Conservation (phyloP, 1,284 basidiomycete genomes). For the Ustilago esculenta region DNA sequence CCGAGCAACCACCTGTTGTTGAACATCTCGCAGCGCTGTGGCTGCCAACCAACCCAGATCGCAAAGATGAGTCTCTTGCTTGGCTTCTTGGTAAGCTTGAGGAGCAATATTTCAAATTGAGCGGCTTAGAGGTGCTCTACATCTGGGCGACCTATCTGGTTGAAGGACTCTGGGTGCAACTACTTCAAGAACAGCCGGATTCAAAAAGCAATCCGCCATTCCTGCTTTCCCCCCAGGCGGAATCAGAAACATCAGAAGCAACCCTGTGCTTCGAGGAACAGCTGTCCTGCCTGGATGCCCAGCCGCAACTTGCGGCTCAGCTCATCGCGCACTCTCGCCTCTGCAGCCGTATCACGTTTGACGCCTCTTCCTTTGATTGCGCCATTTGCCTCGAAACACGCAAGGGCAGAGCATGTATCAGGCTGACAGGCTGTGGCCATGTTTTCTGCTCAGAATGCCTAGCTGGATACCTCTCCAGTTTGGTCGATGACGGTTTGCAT, state of each 20-base stretch:
- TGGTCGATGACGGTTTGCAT: constrained; percentile 46
- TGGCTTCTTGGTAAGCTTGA: constrained; percentile 31
- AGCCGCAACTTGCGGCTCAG: constrained; percentile 25
- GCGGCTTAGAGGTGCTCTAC: constrained; percentile 41
- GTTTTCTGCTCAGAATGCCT: constrained; percentile 52
- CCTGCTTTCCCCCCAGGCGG: background rate
- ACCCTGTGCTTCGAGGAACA: constrained; percentile 24
- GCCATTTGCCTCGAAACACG: constrained; percentile 50
- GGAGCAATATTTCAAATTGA: constrained; percentile 26
- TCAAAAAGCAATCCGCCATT: constrained; percentile 4
- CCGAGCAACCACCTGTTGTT: constrained; percentile 18
- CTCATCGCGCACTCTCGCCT: constrained; percentile 31
- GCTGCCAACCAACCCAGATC: constrained; percentile 2
- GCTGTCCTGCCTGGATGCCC: constrained; percentile 3
- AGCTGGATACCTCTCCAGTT: constrained; percentile 32
- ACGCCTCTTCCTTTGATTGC: constrained; percentile 43
- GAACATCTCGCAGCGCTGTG: constrained; percentile 31
- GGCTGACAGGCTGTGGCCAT: constrained; percentile 39
- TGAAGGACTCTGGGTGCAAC: constrained; percentile 36
- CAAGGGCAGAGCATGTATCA: constrained; percentile 40
- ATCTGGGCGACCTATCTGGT: constrained; percentile 34
- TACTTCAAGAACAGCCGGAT: constrained; percentile 7
- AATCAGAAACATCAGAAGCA: background rate
- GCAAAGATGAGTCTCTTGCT: background rate
- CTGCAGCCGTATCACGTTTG: constrained; percentile 39